Base-by-base conservation (phyloP, 805 yeast genomes). In the Schizosaccharomyces japonicus region DNA sequence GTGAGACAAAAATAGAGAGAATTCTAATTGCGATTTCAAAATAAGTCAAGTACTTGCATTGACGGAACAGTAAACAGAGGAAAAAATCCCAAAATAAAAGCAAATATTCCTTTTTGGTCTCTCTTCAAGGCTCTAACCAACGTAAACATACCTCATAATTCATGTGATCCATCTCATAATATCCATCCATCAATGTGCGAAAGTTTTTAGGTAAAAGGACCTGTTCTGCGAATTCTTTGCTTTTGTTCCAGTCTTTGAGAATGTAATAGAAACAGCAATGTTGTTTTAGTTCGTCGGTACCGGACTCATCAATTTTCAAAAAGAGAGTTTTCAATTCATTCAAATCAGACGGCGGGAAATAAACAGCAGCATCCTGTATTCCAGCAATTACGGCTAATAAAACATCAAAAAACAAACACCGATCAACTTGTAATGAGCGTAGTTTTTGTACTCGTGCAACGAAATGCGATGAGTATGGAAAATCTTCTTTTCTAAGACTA, bases 171-270 rank as follows among this genome's bases (percentile, higher is more conserved):
- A 42, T 17, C 5, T 25, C 17, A 10, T 29, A 42, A 29, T 42
- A 42, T 13, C 33, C 46, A 42, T 42, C 46, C 8, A 42, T 42
- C 29, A 42, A 42, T 8, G 17, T 29, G 8, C 32, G 33, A 17
- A 15, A 42, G 15, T 42, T 27, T 6, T 6, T n/a, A 15, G 46
- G 46, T 27, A 42, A n/a, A 15, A 27, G 15, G 13, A 42, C 19
- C 19, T 27, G 33, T 4, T 29, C 23, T 8, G 46, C 30, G 13
- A 23, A 42, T 29, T 25, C 27, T 42, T 27, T 28, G 17, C 33
- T 29, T 17, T 27, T 29, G 15, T 27, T 28, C 46, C 46, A 42
- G 29, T 42, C 46, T 27, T 42, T 42, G 15, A 42, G 11, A 23
- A 42, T 10, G 21, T 42, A 42, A 21, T 42, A 42, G 26, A 11